Evolutionary conservation across 2,329 filamentous ascomycete species (phyloP).

Genomic region (Fusarium mundagurra): DNA sequence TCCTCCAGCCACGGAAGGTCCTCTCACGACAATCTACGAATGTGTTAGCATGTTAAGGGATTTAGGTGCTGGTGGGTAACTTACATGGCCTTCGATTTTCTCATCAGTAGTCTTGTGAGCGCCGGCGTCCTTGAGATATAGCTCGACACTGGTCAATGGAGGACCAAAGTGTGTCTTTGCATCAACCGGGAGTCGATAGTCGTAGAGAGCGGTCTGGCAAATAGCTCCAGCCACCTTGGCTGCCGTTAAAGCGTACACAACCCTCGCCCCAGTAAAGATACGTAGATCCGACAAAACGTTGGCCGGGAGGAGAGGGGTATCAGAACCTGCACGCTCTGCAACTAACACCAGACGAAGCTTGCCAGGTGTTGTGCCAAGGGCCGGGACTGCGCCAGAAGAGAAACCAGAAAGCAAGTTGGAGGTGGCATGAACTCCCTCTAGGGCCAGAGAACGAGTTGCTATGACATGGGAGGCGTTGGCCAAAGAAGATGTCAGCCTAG

Average conservation of each 20-base stretch:
- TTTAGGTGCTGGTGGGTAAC: conserved; percentile 36
- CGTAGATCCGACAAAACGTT: conserved; percentile 81
- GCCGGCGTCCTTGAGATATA: conserved; percentile 74
- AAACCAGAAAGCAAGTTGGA: conserved; percentile 61
- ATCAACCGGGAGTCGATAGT: conserved; percentile 73
- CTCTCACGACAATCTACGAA: conserved; percentile 72
- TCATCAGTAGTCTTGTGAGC: conserved; percentile 71
- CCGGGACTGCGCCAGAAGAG: conserved; percentile 65
- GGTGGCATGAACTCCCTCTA: conserved; percentile 76
- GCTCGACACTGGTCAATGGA: conserved; percentile 81
- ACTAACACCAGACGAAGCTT: conserved; percentile 85
- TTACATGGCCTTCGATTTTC: conserved; percentile 70
- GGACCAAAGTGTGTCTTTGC: conserved; percentile 76
- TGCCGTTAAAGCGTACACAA: conserved; percentile 87
- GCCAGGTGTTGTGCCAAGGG: conserved; percentile 70
- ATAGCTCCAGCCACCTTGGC: conserved; percentile 87
- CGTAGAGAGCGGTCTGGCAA: conserved; percentile 86
- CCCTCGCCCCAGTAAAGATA: conserved; percentile 79
- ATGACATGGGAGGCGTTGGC: conserved; percentile 76
- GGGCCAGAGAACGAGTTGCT: conserved; percentile 73
- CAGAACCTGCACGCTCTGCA: conserved; percentile 75
- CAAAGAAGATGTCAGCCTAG: conserved; percentile 68
- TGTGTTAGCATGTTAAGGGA: conserved; percentile 14
- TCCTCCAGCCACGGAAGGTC: conserved; percentile 76
- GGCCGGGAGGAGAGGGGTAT: conserved; percentile 72